phyloP scores from a whole-genome alignment of 2,329 filamentous ascomycete genomes.

The Trichoderma arundinaceum region DNA sequence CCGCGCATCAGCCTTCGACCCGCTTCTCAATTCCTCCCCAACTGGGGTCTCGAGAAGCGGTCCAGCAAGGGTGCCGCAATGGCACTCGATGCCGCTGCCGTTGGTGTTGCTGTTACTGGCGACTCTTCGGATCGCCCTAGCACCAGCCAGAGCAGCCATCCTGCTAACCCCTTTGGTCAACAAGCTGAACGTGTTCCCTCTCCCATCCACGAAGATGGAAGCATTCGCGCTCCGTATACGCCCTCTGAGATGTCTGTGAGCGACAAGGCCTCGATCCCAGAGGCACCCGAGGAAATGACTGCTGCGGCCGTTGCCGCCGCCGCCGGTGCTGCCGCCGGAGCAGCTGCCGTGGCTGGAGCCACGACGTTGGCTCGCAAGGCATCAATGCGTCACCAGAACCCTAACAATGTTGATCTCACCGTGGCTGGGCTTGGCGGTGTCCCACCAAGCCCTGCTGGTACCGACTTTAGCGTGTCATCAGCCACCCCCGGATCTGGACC shows the following conservation, averaged over 20 bases:
- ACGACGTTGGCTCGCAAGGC: constrained; percentile 57
- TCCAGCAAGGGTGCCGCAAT: constrained; percentile 56
- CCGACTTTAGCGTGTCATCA: constrained; percentile 66
- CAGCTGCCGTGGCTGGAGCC: constrained; percentile 47
- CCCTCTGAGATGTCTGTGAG: constrained; percentile 36
- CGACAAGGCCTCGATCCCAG: constrained; percentile 4
- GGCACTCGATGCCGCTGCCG: constrained; percentile 42
- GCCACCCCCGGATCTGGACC: constrained; percentile 56
- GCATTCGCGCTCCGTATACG: constrained; percentile 33
- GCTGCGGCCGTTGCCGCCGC: constrained; percentile 44
- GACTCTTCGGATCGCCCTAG: constrained; percentile 57
- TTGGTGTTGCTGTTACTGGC: constrained; percentile 36
- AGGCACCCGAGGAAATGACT: constrained; percentile 36
- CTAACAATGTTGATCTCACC: constrained; percentile 61
- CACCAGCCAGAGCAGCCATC: constrained; percentile 54
- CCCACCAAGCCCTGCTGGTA: constrained; percentile 65
- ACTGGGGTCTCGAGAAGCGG: constrained; percentile 57
- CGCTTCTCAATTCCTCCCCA: constrained; percentile 81
- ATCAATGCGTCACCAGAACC: constrained; percentile 61
- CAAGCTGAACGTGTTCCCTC: constrained; percentile 58
- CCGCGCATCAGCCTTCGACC: constrained; percentile 86
- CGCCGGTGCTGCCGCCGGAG: constrained; percentile 44
- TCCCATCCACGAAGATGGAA: constrained; percentile 48
- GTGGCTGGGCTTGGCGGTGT: constrained; percentile 46
- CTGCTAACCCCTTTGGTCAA: constrained; percentile 74